Evolutionary conservation across 2,329 filamentous ascomycete species (phyloP).

Genomic region (Sclerotinia subarctica): DNA sequence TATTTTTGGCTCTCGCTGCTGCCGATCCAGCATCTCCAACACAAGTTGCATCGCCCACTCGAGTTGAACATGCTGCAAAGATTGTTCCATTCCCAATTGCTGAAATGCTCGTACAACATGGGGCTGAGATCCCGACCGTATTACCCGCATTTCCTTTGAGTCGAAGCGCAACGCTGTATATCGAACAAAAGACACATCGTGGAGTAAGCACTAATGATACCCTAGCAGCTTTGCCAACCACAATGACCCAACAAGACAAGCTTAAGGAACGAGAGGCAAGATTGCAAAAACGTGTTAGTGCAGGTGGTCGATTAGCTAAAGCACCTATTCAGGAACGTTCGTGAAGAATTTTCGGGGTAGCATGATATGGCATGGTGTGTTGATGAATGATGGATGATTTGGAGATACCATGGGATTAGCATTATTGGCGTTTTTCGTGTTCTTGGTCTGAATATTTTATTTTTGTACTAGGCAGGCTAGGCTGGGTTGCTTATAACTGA

Average conservation of each 20-base stretch:
- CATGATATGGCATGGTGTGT: slow-evolving; percentile 19
- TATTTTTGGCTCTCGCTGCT: slow-evolving; percentile 88
- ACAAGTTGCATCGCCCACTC: slow-evolving; percentile 45
- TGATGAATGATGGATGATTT: slow-evolving; percentile 35
- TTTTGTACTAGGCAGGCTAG: slow-evolving; percentile 17
- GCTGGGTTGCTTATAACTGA: slow-evolving; percentile 1
- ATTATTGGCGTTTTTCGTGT: slow-evolving; percentile 35
- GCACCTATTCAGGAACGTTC: slow-evolving; percentile 36
- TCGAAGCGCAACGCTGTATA: slow-evolving; percentile 73
- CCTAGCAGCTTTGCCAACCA: slow-evolving; percentile 57
- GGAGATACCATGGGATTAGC: slow-evolving; percentile 38
- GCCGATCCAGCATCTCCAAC: slow-evolving; percentile 83
- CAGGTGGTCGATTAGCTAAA: slow-evolving; percentile 65
- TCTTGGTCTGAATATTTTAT: slow-evolving; percentile 10
- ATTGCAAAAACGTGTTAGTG: slow-evolving; percentile 76
- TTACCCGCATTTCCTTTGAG: slow-evolving; percentile 82
- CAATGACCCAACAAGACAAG: slow-evolving; percentile 48
- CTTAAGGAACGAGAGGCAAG: slow-evolving; percentile 64
- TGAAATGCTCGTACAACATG: slow-evolving; percentile 89
- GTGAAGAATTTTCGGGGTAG: slow-evolving; percentile 18
- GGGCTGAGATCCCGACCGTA: slow-evolving; percentile 75
- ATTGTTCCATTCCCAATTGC: slow-evolving; percentile 78
- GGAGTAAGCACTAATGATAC: slow-evolving; percentile 50
- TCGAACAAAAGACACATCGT: slow-evolving; percentile 69
- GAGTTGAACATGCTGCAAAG: slow-evolving; percentile 44